These are phyloP conservation scores for Arthrobotrys iridis DNA, from an alignment of 2,329 filamentous ascomycete genomes.

Conservation along the genomic window DNA sequence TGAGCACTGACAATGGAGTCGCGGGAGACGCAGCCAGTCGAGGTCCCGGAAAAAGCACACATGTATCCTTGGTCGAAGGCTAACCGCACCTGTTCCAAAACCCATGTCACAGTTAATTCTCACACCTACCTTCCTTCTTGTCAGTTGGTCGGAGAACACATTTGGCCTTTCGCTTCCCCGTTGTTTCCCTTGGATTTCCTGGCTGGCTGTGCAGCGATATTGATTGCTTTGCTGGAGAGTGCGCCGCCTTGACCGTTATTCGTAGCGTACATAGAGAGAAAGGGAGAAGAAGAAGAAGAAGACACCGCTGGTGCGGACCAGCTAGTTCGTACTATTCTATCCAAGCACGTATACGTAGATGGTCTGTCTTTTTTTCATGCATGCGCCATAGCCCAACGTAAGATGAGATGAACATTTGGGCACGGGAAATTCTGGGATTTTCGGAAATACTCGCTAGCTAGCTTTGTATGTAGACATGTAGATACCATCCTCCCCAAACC, in stretches of 20 bases:
- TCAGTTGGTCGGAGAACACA: constrained; percentile 29
- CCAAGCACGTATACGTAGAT: background rate
- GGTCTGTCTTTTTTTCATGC: constrained; percentile 11
- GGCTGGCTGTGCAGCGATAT: too few species aligned
- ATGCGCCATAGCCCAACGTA: constrained; percentile 21
- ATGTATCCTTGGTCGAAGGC: background rate
- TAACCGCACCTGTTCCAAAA: constrained; percentile 24
- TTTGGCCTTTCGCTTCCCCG: constrained; percentile 7
- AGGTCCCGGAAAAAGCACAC: constrained; percentile 35
- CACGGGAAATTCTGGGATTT: too few species aligned
- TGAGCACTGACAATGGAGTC: constrained; percentile 23
- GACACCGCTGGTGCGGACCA: too few species aligned
- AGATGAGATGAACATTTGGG: constrained; percentile 49
- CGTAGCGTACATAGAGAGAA: background rate
- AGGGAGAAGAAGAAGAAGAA: background rate
- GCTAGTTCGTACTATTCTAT: too few species aligned
- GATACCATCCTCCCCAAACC: constrained; percentile 19
- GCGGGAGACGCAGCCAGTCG: constrained; percentile 24
- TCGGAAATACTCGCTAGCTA: too few species aligned
- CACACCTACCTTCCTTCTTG: constrained; percentile 30
- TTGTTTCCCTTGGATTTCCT: background rate
- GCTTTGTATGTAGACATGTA: background rate
- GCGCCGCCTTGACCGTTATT: background rate
- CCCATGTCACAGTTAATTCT: constrained; percentile 37
- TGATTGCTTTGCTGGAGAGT: background rate